A percentile compares a stretch with the other conserved stretches of the same genome.
Conservation (phyloP, 2,329 filamentous ascomycete species). For the Pseudomassariella vexata region DNA sequence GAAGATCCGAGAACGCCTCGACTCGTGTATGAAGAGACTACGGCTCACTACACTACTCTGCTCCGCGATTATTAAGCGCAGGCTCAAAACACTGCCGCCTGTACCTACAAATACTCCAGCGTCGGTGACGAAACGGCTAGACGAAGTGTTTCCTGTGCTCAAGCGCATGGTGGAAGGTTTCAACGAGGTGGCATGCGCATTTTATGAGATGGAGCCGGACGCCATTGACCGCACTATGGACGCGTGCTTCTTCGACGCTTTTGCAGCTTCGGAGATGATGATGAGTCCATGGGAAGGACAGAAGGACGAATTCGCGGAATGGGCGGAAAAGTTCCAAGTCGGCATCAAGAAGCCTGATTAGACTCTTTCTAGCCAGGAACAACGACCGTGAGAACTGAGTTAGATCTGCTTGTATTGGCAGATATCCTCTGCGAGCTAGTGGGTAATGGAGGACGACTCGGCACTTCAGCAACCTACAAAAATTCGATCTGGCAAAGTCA, state of each 20-base stretch:
- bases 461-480: too few relatives aligned
- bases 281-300: conserved; percentile 55
- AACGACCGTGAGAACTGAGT: not conserved
- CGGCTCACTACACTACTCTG: conserved; percentile 65
- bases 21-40: conserved; percentile 56
- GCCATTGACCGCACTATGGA: conserved; percentile 55
- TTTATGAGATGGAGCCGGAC: conserved; percentile 62
- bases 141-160: conserved; percentile 51
- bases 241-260: conserved; percentile 55
- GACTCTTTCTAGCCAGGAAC: not conserved
- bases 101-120: conserved; percentile 28
- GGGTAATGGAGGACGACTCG: too few relatives aligned
- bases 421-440: too few relatives aligned
- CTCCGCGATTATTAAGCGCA: conserved; percentile 62
- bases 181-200: conserved; percentile 63
- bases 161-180: conserved; percentile 59
- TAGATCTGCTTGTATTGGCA: too few relatives aligned
- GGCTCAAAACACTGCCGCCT: conserved; percentile 53
- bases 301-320: conserved; percentile 72
- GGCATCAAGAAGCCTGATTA: conserved; percentile 42
- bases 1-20: conserved; percentile 59
- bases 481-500: too few relatives aligned
- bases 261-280: conserved; percentile 49
- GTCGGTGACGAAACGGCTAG: conserved; percentile 36
- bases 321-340: conserved; percentile 57